Evolutionary conservation across 108 stramenopile species (phyloP).

Genomic region (Nitzschia sp.): DNA sequence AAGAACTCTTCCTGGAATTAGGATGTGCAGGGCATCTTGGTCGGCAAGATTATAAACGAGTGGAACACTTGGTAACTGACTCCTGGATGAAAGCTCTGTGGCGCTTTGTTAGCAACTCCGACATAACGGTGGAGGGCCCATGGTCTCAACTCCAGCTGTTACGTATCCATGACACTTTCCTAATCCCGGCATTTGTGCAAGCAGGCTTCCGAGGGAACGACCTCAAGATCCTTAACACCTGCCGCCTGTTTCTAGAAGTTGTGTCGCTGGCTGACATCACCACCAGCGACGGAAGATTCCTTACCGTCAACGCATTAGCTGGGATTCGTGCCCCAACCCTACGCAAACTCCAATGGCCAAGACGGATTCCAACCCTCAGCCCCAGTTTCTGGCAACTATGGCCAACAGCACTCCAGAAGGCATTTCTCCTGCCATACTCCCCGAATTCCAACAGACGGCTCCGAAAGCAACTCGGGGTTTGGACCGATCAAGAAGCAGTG

Average conservation of each 20-base stretch:
- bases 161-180: neutral
- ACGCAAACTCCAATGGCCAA: too few relatives aligned
- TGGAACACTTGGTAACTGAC: neutral
- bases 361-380: too few relatives aligned
- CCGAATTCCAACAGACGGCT: too few relatives aligned
- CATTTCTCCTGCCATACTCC: too few relatives aligned
- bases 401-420: too few relatives aligned
- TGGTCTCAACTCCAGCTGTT: neutral
- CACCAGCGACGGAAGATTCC: neutral
- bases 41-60: neutral
- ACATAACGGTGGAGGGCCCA: neutral
- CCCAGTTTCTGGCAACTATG: too few relatives aligned
- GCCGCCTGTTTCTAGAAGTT: neutral
- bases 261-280: conserved; percentile 7
- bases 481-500: too few relatives aligned
- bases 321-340: too few relatives aligned
- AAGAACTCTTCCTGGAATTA: neutral
- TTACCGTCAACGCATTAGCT: too few relatives aligned
- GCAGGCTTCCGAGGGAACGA: neutral
- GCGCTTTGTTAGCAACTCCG: neutral
- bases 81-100: neutral
- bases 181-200: neutral
- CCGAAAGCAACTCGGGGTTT: too few relatives aligned
- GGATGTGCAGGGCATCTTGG: neutral
- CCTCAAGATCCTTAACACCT: neutral